These are phyloP conservation scores for Physcomitrium patens DNA, from an alignment of 225 moss, liverwort and hornwort species.

Conservation along the genomic window DNA sequence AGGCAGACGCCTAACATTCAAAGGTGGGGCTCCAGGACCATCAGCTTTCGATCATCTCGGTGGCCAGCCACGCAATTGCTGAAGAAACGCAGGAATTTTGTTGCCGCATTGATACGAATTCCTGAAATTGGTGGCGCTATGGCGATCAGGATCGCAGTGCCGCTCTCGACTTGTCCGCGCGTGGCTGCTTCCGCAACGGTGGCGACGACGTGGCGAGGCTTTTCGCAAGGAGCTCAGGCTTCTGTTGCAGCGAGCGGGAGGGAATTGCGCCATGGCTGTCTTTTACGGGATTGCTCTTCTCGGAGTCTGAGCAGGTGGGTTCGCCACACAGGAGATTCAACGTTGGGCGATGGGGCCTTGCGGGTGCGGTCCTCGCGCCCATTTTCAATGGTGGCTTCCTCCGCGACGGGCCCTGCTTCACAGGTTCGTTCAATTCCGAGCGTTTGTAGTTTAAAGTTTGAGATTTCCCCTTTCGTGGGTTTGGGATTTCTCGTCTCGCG, in stretches of 20 bases:
- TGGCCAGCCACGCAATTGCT: too few species aligned
- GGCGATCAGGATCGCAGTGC: slow-evolving; percentile 48
- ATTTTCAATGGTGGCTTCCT: slow-evolving; percentile 38
- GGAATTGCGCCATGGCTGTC: slow-evolving; percentile 18
- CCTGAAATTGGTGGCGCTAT: slow-evolving; percentile 19
- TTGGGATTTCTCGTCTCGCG: background rate
- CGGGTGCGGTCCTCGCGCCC: slow-evolving; percentile 26
- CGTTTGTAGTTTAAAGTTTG: background rate
- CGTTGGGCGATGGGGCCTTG: background rate
- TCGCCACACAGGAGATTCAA: slow-evolving; percentile 1
- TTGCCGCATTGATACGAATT: too few species aligned
- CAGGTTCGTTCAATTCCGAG: slow-evolving; percentile 37
- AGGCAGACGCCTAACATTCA: too few species aligned
- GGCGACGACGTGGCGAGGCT: slow-evolving; percentile 14
- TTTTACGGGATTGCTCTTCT: background rate
- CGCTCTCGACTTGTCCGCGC: slow-evolving; percentile 38
- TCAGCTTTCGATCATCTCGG: too few species aligned
- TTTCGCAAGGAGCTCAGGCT: background rate
- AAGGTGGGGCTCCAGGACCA: too few species aligned
- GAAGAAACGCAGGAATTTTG: too few species aligned
- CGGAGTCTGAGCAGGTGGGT: background rate
- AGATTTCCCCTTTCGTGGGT: background rate
- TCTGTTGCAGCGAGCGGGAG: slow-evolving; percentile 13
- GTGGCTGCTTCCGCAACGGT: slow-evolving; percentile 8
- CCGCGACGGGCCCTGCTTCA: slow-evolving; percentile 37